These are phyloP conservation scores for Globisporangium spinosum DNA, from an alignment of 352 stramenopile species.

Conservation along the genomic window DNA sequence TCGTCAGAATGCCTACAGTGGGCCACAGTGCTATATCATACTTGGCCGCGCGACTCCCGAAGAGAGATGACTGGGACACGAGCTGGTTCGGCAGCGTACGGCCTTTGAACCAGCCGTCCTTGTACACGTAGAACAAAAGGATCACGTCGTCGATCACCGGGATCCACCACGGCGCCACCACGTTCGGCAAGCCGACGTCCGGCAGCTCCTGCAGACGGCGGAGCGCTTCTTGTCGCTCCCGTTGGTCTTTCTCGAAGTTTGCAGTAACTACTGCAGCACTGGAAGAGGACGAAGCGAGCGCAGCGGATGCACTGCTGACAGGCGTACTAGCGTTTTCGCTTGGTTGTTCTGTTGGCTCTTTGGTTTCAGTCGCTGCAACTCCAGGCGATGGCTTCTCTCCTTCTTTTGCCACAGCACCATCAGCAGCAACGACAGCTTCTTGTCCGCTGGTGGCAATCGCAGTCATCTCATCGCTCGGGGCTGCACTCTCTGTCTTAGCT, in stretches of 20 bases:
- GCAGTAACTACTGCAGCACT: not conserved
- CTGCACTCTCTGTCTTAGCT: not conserved
- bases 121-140: conserved; percentile 64
- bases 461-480: not conserved
- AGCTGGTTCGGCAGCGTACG: conserved; percentile 35
- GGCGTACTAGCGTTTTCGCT: not conserved
- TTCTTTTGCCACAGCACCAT: not conserved
- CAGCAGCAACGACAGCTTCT: not conserved
- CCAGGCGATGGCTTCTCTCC: not conserved
- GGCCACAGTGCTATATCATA: conserved; percentile 40
- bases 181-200: conserved; percentile 24
- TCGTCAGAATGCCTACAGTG: conserved; percentile 42
- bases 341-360: not conserved
- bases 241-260: conserved; percentile 8
- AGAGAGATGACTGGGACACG: conserved; percentile 45
- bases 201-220: conserved; percentile 39
- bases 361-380: not conserved
- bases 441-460: not conserved
- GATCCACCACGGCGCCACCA: conserved; percentile 73
- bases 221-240: conserved; percentile 39
- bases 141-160: conserved; percentile 71
- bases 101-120: conserved; percentile 65
- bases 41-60: conserved; percentile 41
- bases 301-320: not conserved
- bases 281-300: no score